Evolutionary conservation across 2,329 filamentous ascomycete genomes (phyloP), one percentile per base, ranked within the genome.

Genomic region (Xylariaceae sp.): DNA sequence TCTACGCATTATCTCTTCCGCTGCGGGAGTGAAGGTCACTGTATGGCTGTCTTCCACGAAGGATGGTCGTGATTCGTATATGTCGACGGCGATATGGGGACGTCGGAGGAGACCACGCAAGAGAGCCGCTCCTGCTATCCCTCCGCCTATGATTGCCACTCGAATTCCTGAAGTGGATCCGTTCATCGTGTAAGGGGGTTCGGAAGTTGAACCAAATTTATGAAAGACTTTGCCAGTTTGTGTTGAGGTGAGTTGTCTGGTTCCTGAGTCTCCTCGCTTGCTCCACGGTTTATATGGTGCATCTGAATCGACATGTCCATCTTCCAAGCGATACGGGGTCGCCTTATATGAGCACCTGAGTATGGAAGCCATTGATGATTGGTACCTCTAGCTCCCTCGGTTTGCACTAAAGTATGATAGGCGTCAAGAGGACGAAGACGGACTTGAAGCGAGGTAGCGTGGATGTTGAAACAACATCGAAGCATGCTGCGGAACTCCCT

Each of bases 111-210:
- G 66, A 2, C 70, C 71, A 11, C 68, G 64, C 2, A 71, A 55
- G 4, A 71, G 51, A 34, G 60, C 57, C 3, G 66, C 67, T 8
- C 66, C 66, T 8, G 65, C 64, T 13, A 72, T 51, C 0, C 67
- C 66, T 13, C 70, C 69, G 37, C 71, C 71, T 39, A 72, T 57
- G 37, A 72, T 70, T 45, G 70, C 71, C 30, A 72, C 64, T 34
- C 67, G 65, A 34, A 71, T 68, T 18, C 65, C 66, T 11, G 66
- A 68, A 34, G 65, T 58, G 2, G 60, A 50, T 17, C 53, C 57
- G 47, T 44, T 62, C 67, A 69, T 68, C n/a, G 34, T 64, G 56
- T 15, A 8, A 2, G 37, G 37, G 11, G 37, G 37, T 13, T 41
- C 37, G 53, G 50, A 13, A 41, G 15, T 54, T 6, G 13, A 49